Evolutionary conservation across 2,329 filamentous ascomycete genomes (phyloP), one percentile per base, ranked within the genome.

Genomic region (Neurospora sp.): DNA sequence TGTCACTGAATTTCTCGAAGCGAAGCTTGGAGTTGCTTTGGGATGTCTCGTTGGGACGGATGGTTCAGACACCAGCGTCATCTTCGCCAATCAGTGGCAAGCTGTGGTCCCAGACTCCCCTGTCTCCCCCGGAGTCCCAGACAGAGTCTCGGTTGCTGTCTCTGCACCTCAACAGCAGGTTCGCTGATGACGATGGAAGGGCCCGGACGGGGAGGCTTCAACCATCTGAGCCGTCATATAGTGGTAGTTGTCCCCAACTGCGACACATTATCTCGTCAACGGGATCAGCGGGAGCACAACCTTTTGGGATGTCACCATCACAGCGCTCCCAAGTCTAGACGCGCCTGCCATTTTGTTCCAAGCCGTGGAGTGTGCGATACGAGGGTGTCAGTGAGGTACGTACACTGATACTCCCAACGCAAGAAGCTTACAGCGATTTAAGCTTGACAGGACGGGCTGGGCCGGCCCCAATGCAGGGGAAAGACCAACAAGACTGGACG

Each of bases 41-140:
- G 23, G 15, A 28, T 62, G 52, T 62, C 52, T 62, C 52, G 52
- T 62, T 62, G 52, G 52, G 15, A 33, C 13, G 52, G 66, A 38
- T 23, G 66, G 43, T 40, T 62, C 39, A 62, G 40, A 67, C 68
- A 38, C 66, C 43, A 71, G 72, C 71, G 69, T 73, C 72, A 71
- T 66, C 28, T 38, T 58, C 69, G 72, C 68, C 73, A 72, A 72
- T 69, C 70, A 39, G 69, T 70, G 70, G 71, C 72, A 46, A 73
- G 62, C 67, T 68, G 38, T 62, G 23, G 23, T 33, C 52, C 28
- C 52, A 62, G 17, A 33, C 28, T 33, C 28, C 28, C 52, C 52
- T 62, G 52, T 62, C 52, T 33, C 15, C 23, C 23, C 52, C 15
- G 6, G 52, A 36, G 23, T 62, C 52, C 66, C 66, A 38, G 66